phyloP scores from a whole-genome alignment of 441 rosid genomes.

The Populus trichocarpa region DNA sequence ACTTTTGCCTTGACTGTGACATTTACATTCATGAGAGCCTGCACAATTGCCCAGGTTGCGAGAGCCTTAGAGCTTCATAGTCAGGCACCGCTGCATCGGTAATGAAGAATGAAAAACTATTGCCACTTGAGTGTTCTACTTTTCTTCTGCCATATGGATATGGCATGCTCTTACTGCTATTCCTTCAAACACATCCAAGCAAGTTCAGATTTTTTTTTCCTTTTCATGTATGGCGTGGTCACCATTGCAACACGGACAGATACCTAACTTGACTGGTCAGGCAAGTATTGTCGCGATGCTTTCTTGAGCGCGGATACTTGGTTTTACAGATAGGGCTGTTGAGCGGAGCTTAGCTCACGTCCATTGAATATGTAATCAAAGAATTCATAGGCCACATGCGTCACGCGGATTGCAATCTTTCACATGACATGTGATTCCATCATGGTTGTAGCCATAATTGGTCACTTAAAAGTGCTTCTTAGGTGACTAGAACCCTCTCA shows the following conservation, averaged over 20 bases:
- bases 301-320: neutral
- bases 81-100: neutral
- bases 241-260: too few species aligned
- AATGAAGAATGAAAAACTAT: neutral
- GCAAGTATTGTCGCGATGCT: too few species aligned
- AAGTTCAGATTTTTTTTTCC: neutral
- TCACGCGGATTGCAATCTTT: neutral
- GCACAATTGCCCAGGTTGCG: constrained; percentile 96
- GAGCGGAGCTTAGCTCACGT: neutral
- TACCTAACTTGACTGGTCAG: too few species aligned
- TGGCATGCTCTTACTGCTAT: neutral
- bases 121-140: neutral
- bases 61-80: constrained; percentile 51
- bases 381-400: neutral
- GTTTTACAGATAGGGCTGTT: neutral
- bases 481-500: neutral
- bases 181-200: neutral
- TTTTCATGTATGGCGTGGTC: neutral
- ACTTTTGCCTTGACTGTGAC: constrained; percentile 89
- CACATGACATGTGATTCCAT: neutral
- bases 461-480: neutral
- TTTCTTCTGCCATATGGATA: neutral
- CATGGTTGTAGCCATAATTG: neutral
- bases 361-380: neutral
- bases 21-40: constrained; percentile 91